These are phyloP conservation scores for Hymenoscyphus salicellus DNA, from an alignment of 2,329 filamentous ascomycete genomes.

Conservation along the genomic window DNA sequence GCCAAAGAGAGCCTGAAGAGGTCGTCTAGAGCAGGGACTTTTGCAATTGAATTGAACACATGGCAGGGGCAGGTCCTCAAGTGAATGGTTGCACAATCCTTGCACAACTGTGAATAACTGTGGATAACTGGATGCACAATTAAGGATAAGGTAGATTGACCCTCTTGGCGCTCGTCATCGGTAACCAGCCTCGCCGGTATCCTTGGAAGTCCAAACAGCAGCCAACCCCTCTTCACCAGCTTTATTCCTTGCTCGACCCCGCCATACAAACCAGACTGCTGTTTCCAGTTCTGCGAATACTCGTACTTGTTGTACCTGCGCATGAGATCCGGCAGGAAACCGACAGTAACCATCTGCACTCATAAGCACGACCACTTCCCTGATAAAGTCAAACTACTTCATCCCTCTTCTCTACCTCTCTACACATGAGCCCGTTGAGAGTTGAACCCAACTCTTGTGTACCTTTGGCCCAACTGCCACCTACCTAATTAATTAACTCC, in stretches of 20 bases:
- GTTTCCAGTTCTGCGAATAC: neutral
- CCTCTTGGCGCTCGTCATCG: slow-evolving; percentile 1
- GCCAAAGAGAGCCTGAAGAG: neutral
- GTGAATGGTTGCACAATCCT: neutral
- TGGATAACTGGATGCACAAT: neutral
- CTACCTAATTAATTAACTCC: neutral
- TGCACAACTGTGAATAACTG: neutral
- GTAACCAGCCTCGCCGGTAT: neutral
- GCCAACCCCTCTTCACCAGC: neutral
- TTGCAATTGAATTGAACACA: neutral
- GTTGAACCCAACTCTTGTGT: neutral
- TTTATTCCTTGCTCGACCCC: neutral
- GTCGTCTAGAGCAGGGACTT: neutral
- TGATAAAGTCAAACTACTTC: neutral
- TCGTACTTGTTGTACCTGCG: neutral
- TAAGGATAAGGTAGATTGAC: neutral
- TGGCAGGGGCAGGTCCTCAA: no score
- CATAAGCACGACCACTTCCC: neutral
- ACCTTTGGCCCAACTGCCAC: neutral
- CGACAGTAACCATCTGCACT: neutral
- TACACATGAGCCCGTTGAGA: neutral
- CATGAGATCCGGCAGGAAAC: neutral
- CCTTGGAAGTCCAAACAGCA: neutral
- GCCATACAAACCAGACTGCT: neutral
- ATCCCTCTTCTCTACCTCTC: neutral